Conservation (phyloP, 768 basidiomycete species). For the Trametes gibbosa region DNA sequence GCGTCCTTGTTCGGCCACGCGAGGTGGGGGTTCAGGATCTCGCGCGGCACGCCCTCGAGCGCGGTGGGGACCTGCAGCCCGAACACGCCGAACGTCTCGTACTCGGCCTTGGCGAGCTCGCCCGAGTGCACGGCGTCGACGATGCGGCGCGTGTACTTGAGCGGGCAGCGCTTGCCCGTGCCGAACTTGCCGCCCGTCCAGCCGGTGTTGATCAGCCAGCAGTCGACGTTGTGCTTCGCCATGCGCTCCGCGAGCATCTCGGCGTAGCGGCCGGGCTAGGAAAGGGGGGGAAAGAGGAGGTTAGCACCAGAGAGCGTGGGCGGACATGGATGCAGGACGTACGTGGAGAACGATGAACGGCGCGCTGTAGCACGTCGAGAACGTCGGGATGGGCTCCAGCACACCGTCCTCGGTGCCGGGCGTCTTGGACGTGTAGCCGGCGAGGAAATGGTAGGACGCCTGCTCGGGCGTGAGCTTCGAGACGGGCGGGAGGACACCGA, state of each 20-base stretch:
- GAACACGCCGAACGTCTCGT: constrained; percentile 81
- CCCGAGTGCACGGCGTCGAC: constrained; percentile 97
- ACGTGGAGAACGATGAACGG: constrained; percentile 99
- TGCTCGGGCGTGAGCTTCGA: constrained; percentile 90
- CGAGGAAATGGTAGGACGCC: constrained; percentile 96
- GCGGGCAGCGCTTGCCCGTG: constrained; percentile 89
- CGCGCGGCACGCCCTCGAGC: constrained; percentile 84
- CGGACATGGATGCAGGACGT: constrained; percentile 26
- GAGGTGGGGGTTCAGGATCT: constrained; percentile 82
- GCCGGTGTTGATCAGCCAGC: constrained; percentile 99
- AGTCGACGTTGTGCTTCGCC: constrained; percentile 83
- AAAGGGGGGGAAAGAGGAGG: background rate
- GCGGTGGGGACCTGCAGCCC: constrained; percentile 79
- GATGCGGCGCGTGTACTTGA: constrained; percentile 93
- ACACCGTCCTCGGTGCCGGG: constrained; percentile 99
- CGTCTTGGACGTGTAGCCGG: constrained; percentile 97
- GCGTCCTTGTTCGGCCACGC: constrained; percentile 91
- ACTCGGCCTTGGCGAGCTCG: constrained; percentile 82
- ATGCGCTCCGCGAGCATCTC: constrained; percentile 96
- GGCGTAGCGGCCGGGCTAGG: constrained; percentile 89
- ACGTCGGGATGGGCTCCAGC: constrained; percentile 96
- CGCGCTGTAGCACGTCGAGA: constrained; percentile 98
- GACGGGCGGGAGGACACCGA: constrained; percentile 96
- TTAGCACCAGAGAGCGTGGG: background rate
- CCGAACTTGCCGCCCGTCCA: constrained; percentile 96